Conservation (phyloP, 306 rosid species). For the Prunus mongolica region DNA sequence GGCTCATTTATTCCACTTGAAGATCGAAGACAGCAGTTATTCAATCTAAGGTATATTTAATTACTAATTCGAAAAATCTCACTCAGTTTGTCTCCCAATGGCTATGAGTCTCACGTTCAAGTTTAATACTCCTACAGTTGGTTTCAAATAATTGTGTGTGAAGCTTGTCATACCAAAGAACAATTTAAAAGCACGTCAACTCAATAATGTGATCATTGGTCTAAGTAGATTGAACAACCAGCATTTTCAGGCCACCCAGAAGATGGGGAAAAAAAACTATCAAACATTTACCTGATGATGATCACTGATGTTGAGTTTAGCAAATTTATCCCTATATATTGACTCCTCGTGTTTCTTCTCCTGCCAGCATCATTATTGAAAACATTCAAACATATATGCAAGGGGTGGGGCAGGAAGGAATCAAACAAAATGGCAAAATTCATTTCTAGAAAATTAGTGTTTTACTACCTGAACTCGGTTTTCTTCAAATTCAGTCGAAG, state of each 20-base stretch:
- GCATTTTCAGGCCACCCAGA: conserved; percentile 4
- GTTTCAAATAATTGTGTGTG: background rate
- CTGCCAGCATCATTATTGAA: conserved; percentile 40
- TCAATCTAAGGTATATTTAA: background rate
- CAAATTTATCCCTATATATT: conserved; percentile 54
- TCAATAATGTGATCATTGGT: background rate
- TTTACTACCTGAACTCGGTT: conserved; percentile 72
- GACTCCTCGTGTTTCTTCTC: conserved; percentile 50
- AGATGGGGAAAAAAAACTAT: background rate
- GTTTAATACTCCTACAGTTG: background rate
- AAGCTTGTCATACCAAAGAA: background rate
- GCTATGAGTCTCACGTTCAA: background rate
- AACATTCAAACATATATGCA: conserved; percentile 21
- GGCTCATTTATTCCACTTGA: conserved; percentile 3
- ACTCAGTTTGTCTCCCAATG: background rate
- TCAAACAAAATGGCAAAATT: conserved; percentile 10
- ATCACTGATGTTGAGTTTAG: conserved; percentile 51
- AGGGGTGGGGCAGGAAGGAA: conserved; percentile 5
- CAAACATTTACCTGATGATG: conserved; percentile 41
- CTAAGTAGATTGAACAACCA: background rate
- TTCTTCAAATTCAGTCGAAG: conserved; percentile 49
- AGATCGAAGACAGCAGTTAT: background rate
- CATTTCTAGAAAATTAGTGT: conserved; percentile 18
- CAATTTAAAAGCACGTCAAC: background rate
- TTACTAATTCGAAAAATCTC: background rate